phyloP scores from a whole-genome alignment of 2,329 filamentous ascomycete genomes.

The Pseudocercospora crystallina region DNA sequence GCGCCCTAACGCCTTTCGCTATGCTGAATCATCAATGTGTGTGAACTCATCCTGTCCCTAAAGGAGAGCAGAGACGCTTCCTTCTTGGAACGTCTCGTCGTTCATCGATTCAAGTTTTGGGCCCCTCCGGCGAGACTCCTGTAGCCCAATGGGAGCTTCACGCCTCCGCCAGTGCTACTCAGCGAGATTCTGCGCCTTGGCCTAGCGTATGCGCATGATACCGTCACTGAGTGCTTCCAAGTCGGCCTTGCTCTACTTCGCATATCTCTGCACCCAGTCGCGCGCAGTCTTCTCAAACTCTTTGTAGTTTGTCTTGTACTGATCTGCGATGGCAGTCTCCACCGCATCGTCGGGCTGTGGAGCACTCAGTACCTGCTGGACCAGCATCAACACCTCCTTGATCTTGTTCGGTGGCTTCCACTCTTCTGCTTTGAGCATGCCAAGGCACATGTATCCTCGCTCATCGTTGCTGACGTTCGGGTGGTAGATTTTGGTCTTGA shows the following conservation, averaged over 20 bases:
- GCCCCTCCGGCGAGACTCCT: too few relatives aligned
- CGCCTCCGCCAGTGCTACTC: too few relatives aligned
- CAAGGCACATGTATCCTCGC: conserved; percentile 81
- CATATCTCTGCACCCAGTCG: conserved; percentile 73
- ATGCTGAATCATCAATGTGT: too few relatives aligned
- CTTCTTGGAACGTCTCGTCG: too few relatives aligned
- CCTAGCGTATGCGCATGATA: conserved; percentile 43
- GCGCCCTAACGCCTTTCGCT: too few relatives aligned
- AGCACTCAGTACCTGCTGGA: conserved; percentile 71
- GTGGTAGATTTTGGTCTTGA: conserved; percentile 91
- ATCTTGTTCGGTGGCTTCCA: conserved; percentile 90
- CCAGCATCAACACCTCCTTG: conserved; percentile 71
- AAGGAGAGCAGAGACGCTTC: too few relatives aligned
- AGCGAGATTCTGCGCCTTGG: too few relatives aligned
- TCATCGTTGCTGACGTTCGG: conserved; percentile 89
- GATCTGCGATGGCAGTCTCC: conserved; percentile 80
- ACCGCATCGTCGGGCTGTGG: conserved; percentile 89
- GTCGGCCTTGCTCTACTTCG: conserved; percentile 38
- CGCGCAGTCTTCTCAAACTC: conserved; percentile 74
- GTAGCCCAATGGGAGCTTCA: too few relatives aligned
- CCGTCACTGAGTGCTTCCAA: conserved; percentile 59
- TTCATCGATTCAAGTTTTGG: too few relatives aligned
- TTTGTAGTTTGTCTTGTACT: conserved; percentile 68
- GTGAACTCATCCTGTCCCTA: too few relatives aligned
- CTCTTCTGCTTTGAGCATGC: conserved; percentile 77